Percentiles rank a stretch among this genome's conserved stretches.
These are phyloP conservation scores for Fusarium floridanum DNA, from an alignment of 2,329 filamentous ascomycete species.

Conservation along the genomic window DNA sequence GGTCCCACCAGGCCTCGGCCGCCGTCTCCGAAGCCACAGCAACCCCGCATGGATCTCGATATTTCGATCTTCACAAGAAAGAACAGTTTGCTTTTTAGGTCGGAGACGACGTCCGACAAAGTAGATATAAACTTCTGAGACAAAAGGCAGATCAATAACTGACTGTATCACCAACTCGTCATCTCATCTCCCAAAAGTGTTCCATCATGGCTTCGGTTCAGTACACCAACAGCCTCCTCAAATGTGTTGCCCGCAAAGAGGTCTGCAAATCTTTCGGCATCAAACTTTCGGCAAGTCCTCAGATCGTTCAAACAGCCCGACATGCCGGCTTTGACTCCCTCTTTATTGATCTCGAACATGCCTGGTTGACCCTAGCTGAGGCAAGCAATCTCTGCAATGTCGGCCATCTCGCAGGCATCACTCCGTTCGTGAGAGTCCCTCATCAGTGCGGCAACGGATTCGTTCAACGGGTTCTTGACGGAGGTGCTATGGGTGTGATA, in stretches of 20 bases:
- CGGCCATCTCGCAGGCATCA: not conserved
- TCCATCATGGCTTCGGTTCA: not conserved
- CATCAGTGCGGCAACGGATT: slow-evolving; percentile 1
- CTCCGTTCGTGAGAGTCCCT: slow-evolving; percentile 4
- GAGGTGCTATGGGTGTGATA: slow-evolving; percentile 6
- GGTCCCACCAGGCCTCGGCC: not conserved
- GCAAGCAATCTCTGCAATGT: slow-evolving; percentile 44
- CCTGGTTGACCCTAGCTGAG: slow-evolving; percentile 46
- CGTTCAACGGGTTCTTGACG: not conserved
- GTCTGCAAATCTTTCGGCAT: slow-evolving; percentile 25
- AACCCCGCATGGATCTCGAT: not conserved
- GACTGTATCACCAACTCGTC: not conserved
- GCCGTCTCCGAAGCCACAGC: not conserved
- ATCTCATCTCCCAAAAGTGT: not conserved
- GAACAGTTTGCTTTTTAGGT: not conserved
- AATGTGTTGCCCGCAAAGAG: slow-evolving; percentile 5
- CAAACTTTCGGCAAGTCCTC: slow-evolving; percentile 8
- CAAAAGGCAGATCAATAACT: not conserved
- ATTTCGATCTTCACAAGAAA: not conserved
- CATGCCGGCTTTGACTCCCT: slow-evolving; percentile 31
- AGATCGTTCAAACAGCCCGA: slow-evolving; percentile 9
- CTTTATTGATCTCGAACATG: slow-evolving; percentile 55
- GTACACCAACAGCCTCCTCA: slow-evolving; percentile 12
- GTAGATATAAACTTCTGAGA: not conserved
- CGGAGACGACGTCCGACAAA: not conserved